Evolutionary conservation across 192 early-diverging fungal genomes (phyloP).

Genomic region (Coemansia guatemalensis): DNA sequence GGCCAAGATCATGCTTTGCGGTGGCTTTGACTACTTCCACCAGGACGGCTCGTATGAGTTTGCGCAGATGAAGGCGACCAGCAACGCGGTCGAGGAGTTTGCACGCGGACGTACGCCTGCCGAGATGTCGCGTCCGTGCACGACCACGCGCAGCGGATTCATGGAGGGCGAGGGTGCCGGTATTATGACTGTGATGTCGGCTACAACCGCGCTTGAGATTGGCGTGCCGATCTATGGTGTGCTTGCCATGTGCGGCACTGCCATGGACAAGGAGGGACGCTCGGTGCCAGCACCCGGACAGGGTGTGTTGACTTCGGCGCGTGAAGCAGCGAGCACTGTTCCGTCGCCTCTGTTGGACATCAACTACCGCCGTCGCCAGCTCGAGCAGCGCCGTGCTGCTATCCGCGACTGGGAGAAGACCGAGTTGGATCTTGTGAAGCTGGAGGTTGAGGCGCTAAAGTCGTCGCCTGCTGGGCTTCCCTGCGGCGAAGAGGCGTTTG

Average conservation of each 20-base stretch:
- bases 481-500: constrained; percentile 52
- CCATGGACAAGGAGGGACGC: constrained; percentile 92
- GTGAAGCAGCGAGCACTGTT: constrained; percentile 65
- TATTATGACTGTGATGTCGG: constrained; percentile 87
- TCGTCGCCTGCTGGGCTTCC: constrained; percentile 24
- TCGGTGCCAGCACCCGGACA: constrained; percentile 93
- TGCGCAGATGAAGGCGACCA: constrained; percentile 96
- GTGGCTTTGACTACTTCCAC: constrained; percentile 90
- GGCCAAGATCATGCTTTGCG: constrained; percentile 89
- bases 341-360: constrained; percentile 74
- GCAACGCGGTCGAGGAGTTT: constrained; percentile 82
- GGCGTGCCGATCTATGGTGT: constrained; percentile 90
- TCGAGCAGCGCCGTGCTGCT: constrained; percentile 50
- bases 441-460: constrained; percentile 34
- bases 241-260: constrained; percentile 83
- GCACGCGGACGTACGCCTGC: constrained; percentile 81
- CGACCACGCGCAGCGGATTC: constrained; percentile 84
- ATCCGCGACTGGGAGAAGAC: constrained; percentile 35
- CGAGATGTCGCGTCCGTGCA: constrained; percentile 91
- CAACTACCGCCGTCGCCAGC: constrained; percentile 82
- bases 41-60: constrained; percentile 93
- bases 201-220: constrained; percentile 82
- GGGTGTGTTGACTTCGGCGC: constrained; percentile 89
- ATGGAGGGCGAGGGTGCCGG: constrained; percentile 94
- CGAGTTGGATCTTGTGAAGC: constrained; percentile 29